phyloP scores from a whole-genome alignment of 2,329 filamentous ascomycete genomes.

The Trichophyton rubrum region DNA sequence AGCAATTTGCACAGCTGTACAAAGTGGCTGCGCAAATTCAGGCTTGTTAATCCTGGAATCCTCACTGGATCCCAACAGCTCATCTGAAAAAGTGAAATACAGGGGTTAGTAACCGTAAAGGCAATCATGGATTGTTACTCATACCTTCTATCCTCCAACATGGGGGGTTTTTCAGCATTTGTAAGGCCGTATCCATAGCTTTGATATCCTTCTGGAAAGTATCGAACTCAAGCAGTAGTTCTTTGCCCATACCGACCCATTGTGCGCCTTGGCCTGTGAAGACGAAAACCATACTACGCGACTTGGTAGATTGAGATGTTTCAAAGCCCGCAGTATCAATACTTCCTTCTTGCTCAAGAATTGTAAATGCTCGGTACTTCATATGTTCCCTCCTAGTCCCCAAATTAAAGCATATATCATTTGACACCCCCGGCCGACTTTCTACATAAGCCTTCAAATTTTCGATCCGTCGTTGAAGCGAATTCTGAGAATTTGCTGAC shows the following conservation, averaged over 20 bases:
- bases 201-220: background rate
- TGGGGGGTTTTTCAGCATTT: background rate
- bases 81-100: background rate
- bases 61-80: background rate
- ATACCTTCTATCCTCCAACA: background rate
- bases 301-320: background rate
- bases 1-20: constrained; percentile 22
- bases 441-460: background rate
- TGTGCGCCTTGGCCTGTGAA: constrained; percentile 16
- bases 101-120: background rate
- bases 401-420: background rate
- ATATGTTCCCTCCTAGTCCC: background rate
- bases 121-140: background rate
- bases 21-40: constrained; percentile 21
- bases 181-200: background rate
- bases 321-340: background rate
- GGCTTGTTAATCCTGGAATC: constrained; percentile 17
- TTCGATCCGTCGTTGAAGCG: background rate
- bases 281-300: constrained; percentile 6
- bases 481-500: background rate
- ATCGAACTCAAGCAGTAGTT: background rate
- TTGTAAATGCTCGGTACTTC: background rate
- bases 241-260: constrained; percentile 9
- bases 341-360: background rate
- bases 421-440: background rate